Base-by-base conservation (phyloP, 495 filamentous ascomycete genomes). In the Hypoxylon crocopeplum region DNA sequence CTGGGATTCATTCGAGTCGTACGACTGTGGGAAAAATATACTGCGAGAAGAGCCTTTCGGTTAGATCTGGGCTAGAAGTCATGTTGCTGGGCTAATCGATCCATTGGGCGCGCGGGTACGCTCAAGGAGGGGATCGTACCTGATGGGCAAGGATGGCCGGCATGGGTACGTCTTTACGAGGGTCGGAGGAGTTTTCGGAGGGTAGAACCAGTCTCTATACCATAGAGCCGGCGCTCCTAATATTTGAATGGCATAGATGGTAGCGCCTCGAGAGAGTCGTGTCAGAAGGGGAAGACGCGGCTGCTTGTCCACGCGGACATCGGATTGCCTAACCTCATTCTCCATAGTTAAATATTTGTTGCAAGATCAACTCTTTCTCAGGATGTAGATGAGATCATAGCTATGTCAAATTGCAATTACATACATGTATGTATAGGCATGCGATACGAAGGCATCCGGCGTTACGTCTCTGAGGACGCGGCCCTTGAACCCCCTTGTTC, bases 21-120 rank as follows among this genome's bases (percentile, higher is more conserved):
- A 64, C 4, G 62, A 62, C n/a, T 54, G 41, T 34, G 75, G 75
- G 36, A 69, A 69, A 56, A 75, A 75, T 30, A 78, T 63, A 7
- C 70, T 76, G 13, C 30, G 25, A 6, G 22, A 59, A 15, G 16
- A 38, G 12, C 20, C 3, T 19, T 32, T 6, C 5, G 1, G 41
- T 59, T 10, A 50, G 33, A 32, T 8, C 8, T 27, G 7, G 41
- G 0, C 10, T 10, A 15, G 7, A 7, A 12, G 5, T 17, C 1
- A 20, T 11, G n/a, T 17, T 16, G 32, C 10, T 1, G 17, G 19
- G 7, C 19, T 19, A 13, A 27, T 13, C 16, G 22, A 19, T 11
- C n/a, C 30, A n/a, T 36, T 10, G 21, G 4, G 21, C 7, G 12
- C 13, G 29, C 17, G n/a, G 16, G 7, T 5, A 6, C 27, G 5